These are phyloP conservation scores for Hymenoscyphus linearis DNA, from an alignment of 2,329 filamentous ascomycete genomes.

Conservation along the genomic window DNA sequence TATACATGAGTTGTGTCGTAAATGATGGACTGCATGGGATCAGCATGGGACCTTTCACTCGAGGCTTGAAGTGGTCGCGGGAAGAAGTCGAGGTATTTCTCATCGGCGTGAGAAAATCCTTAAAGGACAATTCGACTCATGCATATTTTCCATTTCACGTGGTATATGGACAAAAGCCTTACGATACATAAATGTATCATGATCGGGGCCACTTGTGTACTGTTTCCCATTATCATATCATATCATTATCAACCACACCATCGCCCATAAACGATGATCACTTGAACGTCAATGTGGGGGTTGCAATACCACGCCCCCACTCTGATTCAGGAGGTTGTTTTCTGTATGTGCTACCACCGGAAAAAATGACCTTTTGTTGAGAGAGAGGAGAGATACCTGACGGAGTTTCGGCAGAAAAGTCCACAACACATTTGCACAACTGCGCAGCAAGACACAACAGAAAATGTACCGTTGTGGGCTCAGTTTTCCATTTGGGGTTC, in stretches of 20 bases:
- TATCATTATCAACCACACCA: background rate
- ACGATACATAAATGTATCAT: slow-evolving; percentile 1
- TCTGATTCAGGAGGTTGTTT: too few species aligned
- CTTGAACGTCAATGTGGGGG: background rate
- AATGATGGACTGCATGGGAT: slow-evolving; percentile 17
- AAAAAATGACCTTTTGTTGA: too few species aligned
- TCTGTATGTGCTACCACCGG: too few species aligned
- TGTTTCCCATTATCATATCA: background rate
- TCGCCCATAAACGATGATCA: background rate
- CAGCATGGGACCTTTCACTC: slow-evolving; percentile 17
- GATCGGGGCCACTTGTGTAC: background rate
- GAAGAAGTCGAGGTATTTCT: slow-evolving; percentile 21
- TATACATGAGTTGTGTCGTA: slow-evolving; percentile 8
- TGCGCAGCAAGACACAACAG: too few species aligned
- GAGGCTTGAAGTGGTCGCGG: slow-evolving; percentile 18
- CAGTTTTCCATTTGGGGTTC: too few species aligned
- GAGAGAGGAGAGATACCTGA: too few species aligned
- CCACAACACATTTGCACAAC: too few species aligned
- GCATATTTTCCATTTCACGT: slow-evolving; percentile 16
- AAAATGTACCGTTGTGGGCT: too few species aligned
- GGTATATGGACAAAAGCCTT: slow-evolving; percentile 8
- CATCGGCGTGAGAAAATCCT: slow-evolving; percentile 15
- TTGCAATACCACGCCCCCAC: background rate
- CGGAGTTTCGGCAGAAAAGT: too few species aligned
- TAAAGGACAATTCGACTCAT: slow-evolving; percentile 19